phyloP scores from a whole-genome alignment of 768 basidiomycete species.

The Bullera alba region DNA sequence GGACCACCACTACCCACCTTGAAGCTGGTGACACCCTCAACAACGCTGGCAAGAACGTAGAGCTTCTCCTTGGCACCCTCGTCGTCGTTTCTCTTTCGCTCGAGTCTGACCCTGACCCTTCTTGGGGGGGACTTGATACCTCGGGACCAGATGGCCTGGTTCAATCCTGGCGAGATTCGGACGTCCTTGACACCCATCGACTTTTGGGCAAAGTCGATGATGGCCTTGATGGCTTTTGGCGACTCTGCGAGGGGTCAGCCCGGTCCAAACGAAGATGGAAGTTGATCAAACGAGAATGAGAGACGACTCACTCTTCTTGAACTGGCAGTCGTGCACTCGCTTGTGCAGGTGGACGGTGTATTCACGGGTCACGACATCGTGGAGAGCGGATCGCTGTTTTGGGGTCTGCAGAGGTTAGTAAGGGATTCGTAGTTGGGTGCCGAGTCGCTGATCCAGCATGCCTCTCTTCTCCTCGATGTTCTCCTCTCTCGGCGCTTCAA shows the following conservation, averaged over 20 bases:
- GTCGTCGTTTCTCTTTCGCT: slow-evolving; percentile 98
- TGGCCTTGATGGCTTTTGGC: slow-evolving; percentile 90
- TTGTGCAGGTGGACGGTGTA: slow-evolving; percentile 99
- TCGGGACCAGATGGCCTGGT: slow-evolving; percentile 87
- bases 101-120: slow-evolving; percentile 84
- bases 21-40: slow-evolving; percentile 64
- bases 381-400: slow-evolving; percentile 91
- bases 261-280: background rate
- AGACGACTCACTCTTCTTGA: slow-evolving; percentile 73
- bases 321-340: slow-evolving; percentile 79
- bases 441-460: background rate
- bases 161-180: slow-evolving; percentile 87
- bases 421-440: background rate
- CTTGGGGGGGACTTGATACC: slow-evolving; percentile 93
- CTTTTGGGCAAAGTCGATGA: slow-evolving; percentile 83
- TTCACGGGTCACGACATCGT: slow-evolving; percentile 96
- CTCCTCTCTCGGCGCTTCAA: too few relatives aligned
- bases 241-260: slow-evolving; percentile 48
- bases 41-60: slow-evolving; percentile 79
- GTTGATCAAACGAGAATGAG: background rate
- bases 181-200: slow-evolving; percentile 94
- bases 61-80: slow-evolving; percentile 98
- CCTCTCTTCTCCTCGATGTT: too few relatives aligned
- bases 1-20: slow-evolving; percentile 59
- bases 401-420: slow-evolving; percentile 32